Conservation (phyloP, 805 yeast species). For the Candida orba region DNA sequence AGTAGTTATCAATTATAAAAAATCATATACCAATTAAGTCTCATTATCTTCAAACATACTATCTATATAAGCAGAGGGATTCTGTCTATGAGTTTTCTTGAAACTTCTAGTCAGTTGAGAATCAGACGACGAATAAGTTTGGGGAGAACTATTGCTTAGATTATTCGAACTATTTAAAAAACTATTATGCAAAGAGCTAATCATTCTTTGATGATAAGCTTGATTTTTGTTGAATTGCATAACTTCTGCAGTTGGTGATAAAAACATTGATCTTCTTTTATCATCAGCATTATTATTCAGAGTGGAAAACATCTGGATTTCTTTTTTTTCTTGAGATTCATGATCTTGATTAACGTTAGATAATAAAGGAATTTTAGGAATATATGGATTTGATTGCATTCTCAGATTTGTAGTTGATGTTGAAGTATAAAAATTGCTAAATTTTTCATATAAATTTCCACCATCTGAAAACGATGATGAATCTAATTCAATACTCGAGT, state of each 20-base stretch:
- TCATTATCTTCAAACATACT: slow-evolving; percentile 36
- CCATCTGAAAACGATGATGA: slow-evolving; percentile 14
- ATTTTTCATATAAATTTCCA: slow-evolving; percentile 11
- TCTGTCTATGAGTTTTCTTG: slow-evolving; percentile 21
- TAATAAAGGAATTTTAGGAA: slow-evolving; percentile 14
- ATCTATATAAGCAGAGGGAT: slow-evolving; percentile 45
- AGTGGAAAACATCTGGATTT: slow-evolving; percentile 16
- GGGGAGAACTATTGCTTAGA: background rate
- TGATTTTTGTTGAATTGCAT: slow-evolving; percentile 37
- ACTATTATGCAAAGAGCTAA: slow-evolving; percentile 12
- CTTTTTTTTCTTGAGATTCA: slow-evolving; percentile 12
- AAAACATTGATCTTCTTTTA: slow-evolving; percentile 41
- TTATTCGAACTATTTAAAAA: slow-evolving; percentile 14
- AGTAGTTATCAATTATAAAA: background rate
- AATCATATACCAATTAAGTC: background rate
- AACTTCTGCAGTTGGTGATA: slow-evolving; percentile 77
- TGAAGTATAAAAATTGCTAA: slow-evolving; percentile 8
- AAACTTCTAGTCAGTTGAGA: slow-evolving; percentile 7
- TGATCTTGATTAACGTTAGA: slow-evolving; percentile 12
- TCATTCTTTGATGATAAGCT: slow-evolving; percentile 33
- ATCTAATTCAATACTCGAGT: slow-evolving; percentile 26
- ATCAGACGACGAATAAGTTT: background rate
- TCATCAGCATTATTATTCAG: slow-evolving; percentile 14
- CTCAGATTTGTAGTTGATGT: slow-evolving; percentile 2
- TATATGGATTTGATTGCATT: background rate